Evolutionary conservation across 352 stramenopile genomes (phyloP).

Genomic region (Globisporangium middletonii): DNA sequence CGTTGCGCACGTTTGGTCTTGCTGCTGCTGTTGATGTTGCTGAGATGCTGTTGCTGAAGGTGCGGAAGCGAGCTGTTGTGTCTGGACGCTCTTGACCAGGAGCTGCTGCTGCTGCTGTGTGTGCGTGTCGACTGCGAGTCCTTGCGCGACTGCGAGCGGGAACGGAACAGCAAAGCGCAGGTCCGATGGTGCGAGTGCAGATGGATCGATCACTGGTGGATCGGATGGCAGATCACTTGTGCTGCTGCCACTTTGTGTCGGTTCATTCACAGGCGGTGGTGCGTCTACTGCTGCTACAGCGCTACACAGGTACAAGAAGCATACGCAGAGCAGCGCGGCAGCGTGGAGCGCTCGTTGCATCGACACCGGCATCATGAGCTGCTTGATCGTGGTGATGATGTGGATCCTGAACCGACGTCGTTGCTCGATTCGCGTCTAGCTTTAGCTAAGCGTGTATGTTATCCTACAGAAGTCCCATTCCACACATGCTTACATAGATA

Average conservation of each 20-base stretch:
- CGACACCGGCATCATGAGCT: too few species aligned
- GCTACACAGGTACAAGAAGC: too few species aligned
- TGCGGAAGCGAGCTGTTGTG: background rate
- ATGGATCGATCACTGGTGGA: background rate
- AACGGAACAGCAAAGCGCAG: slow-evolving; percentile 11
- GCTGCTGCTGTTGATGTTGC: background rate
- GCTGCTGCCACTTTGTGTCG: too few species aligned
- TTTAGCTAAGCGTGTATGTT: too few species aligned
- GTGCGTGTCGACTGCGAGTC: slow-evolving; percentile 5
- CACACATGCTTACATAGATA: background rate
- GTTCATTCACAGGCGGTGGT: too few species aligned
- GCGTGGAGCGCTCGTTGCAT: too few species aligned
- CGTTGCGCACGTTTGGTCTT: background rate
- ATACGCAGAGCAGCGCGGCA: too few species aligned
- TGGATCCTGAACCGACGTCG: too few species aligned
- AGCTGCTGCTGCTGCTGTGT: background rate
- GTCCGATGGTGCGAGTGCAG: background rate
- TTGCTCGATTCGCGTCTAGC: too few species aligned
- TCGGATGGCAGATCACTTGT: background rate
- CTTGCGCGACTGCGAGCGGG: background rate
- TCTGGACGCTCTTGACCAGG: slow-evolving; percentile 6
- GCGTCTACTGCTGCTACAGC: too few species aligned
- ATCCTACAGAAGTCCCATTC: too few species aligned
- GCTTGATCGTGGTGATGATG: too few species aligned
- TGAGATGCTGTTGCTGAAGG: background rate